Base-by-base conservation (phyloP, 768 basidiomycete genomes). In the Boletus barrowsii region DNA sequence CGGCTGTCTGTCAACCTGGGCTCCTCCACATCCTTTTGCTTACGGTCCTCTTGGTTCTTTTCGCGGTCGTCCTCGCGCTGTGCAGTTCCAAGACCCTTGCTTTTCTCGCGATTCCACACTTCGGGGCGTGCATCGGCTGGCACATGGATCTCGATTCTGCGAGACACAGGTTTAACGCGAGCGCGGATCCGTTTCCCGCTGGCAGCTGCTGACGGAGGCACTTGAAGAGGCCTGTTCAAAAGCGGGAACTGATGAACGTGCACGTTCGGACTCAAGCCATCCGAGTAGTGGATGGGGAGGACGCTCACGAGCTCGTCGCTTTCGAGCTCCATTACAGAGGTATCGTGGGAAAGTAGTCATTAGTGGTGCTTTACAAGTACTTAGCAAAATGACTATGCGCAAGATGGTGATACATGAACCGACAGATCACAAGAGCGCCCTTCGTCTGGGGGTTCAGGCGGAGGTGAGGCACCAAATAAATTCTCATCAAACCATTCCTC, bases 231-330 rank as follows among this genome's bases (percentile, higher is more conserved):
- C 26, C 88, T 79, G 10, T 78, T 83, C 3, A 90, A 74, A 9
- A 93, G 78, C 6, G 92, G 91, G 62, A 84, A 93, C 60, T 93
- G 91, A 61, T 92, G 89, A 5, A 93, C 69, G 36, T 92, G 88
- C 37, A 93, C 67, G 63, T 84, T 79, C 3, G 86, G 80, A 33
- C 73, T 67, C 20, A 87, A 79, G 15, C 72, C 69, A 65, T 86
- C 81, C 39, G 88, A 86, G 59, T 80, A 83, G 61, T 85, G 86
- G 49, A 93, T 80, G 36, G 91, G 91, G 48, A 93, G 75, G 45
- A 83, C 74, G 60, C 75, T 75, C 55, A 91, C 76, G 51, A 90
- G 69, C 61, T 84, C 81, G 70, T 90, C 89, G 57, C 83, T 49
- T 14, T 53, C 59, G 40, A 40, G 54, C 42, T 64, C 65, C 69